These are phyloP conservation scores for Emmonsia crescens DNA, from an alignment of 2,329 filamentous ascomycete genomes.

Conservation along the genomic window DNA sequence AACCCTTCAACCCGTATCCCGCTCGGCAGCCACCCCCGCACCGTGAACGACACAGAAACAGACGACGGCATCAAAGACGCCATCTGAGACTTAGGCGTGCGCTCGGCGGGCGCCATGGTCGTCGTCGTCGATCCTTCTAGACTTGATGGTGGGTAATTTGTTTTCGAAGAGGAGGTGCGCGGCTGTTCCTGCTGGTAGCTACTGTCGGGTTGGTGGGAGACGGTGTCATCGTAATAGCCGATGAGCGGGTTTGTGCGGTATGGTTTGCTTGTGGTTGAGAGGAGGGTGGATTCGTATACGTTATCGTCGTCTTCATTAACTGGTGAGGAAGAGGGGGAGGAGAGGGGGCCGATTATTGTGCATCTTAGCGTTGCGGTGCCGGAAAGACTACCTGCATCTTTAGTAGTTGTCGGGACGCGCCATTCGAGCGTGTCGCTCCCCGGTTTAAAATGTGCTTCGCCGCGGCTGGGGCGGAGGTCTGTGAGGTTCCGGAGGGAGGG, in stretches of 20 bases:
- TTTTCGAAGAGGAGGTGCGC: slow-evolving; percentile 9
- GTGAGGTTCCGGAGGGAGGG: slow-evolving; percentile 68
- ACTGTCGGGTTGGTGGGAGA: slow-evolving; percentile 10
- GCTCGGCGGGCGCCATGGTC: not conserved
- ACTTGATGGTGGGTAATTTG: not conserved
- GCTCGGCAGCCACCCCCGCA: slow-evolving; percentile 55
- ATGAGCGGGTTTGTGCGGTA: slow-evolving; percentile 28
- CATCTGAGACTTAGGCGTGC: slow-evolving; percentile 1
- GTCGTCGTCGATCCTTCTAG: not conserved
- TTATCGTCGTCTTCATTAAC: slow-evolving; percentile 37
- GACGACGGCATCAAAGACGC: slow-evolving; percentile 66
- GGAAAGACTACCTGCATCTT: slow-evolving; percentile 58
- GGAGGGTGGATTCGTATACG: slow-evolving; percentile 15
- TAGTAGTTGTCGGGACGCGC: slow-evolving; percentile 55
- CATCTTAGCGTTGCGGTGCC: slow-evolving; percentile 66
- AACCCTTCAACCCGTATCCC: slow-evolving; percentile 54
- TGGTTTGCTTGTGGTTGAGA: not conserved
- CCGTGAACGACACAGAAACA: slow-evolving; percentile 54
- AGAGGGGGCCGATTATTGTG: slow-evolving; percentile 59
- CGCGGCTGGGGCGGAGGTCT: slow-evolving; percentile 68
- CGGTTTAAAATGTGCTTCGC: slow-evolving; percentile 72
- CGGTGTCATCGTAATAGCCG: slow-evolving; percentile 36
- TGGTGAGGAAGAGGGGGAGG: slow-evolving; percentile 30
- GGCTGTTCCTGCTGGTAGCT: slow-evolving; percentile 10
- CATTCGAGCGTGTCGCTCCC: slow-evolving; percentile 67